Evolutionary conservation across 164 flowering plant species (phyloP), one percentile per base, ranked within the genome.

Genomic region (Taxillus chinensis): DNA sequence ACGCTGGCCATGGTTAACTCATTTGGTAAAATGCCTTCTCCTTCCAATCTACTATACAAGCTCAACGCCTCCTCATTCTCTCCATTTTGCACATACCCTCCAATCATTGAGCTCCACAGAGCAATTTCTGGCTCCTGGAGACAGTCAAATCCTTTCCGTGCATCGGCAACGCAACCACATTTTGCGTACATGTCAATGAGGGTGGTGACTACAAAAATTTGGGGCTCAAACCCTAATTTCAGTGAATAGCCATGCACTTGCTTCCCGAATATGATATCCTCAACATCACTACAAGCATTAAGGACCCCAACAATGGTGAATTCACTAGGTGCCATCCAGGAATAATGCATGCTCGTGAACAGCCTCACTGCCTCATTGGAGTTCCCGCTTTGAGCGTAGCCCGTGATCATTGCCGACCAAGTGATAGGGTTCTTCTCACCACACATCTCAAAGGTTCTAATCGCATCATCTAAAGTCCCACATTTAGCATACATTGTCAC

Each of bases 321-420:
- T 67, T 89, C 89, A 61, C 89, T 91, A 3, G 97, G 88, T 63
- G 45, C 66, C 57, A 83, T 48, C 60, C 83, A 85, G 16, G 64
- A 62, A 70, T 37, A 66, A 55, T 85, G 85, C 97, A 91, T 91
- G 45, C 68, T 63, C 0, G 77, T 70, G 62, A 91, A 91, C 71
- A 89, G 69, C 27, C 54, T 63, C 70, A 89, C 71, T 13, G 97
- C 90, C 76, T 75, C 74, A 6, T 37, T 51, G 58, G 84, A 76
- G 55, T 82, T 75, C 62, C 86, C 90, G 70, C 71, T 69, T 68
- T 89, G 96, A 0, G 97, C 86, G 69, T 65, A 80, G 39, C 96
- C 96, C 50, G 97, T 89, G 39, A 89, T 73, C 83, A 91, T 82
- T 0, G 97, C 97, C 7, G 96, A 86, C 97, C 97, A 91, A 2